Conservation (phyloP, 306 rosid genomes). For the Gynostemma pentaphyllum region DNA sequence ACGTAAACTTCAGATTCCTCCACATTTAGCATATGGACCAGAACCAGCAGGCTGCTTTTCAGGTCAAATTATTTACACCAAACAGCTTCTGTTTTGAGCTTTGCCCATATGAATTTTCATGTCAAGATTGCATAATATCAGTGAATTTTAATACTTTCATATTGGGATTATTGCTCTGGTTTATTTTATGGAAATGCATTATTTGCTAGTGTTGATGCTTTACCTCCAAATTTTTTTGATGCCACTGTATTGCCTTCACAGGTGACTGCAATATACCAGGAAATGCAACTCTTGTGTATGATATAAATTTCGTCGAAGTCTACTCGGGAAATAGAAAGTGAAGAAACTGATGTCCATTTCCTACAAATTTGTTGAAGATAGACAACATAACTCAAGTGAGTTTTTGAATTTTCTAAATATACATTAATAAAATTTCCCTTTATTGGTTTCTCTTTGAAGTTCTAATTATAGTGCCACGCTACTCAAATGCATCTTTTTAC, state of each 20-base stretch:
- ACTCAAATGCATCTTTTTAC: neutral
- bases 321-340: conserved; percentile 73
- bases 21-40: conserved; percentile 87
- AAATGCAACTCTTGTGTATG: conserved; percentile 83
- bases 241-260: conserved; percentile 18
- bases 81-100: neutral
- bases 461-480: neutral
- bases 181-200: neutral
- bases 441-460: neutral
- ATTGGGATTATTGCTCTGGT: neutral
- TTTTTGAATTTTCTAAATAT: conserved; percentile 10
- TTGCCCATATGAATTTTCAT: neutral
- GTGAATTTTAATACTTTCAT: neutral
- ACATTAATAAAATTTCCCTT: neutral
- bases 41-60: conserved; percentile 97
- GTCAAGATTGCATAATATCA: neutral
- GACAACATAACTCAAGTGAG: conserved; percentile 27
- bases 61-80: conserved; percentile 34
- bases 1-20: conserved; percentile 76
- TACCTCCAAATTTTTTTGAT: neutral
- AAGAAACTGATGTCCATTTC: conserved; percentile 15
- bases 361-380: conserved; percentile 1
- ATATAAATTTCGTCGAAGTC: conserved; percentile 54
- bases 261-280: conserved; percentile 97
- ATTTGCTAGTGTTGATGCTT: neutral